Evolutionary conservation across 75 land plant species (phyloP).

Genomic region (Cryptomeria japonica): DNA sequence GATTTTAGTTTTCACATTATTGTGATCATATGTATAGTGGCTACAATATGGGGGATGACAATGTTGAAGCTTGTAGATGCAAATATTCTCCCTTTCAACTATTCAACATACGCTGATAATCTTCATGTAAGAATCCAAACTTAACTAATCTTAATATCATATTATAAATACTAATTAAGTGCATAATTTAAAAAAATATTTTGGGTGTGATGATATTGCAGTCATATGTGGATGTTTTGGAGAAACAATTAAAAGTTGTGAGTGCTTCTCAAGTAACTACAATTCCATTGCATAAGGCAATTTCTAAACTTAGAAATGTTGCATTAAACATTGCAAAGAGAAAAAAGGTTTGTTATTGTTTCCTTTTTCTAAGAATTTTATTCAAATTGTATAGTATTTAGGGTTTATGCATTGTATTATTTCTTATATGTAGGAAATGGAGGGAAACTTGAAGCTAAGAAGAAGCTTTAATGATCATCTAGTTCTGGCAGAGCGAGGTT

Average conservation of each 20-base stretch:
- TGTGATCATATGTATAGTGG: slow-evolving; percentile 15
- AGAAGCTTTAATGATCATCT: slow-evolving; percentile 72
- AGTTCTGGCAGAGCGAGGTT: slow-evolving; percentile 72
- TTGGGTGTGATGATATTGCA: neutral
- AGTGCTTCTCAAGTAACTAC: neutral
- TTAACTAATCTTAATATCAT: neutral
- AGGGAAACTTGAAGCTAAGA: slow-evolving; percentile 21
- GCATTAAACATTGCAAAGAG: slow-evolving; percentile 23
- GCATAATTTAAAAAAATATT: neutral
- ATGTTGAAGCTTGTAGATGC: slow-evolving; percentile 74
- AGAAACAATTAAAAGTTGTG: neutral
- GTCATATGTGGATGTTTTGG: neutral
- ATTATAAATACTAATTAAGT: neutral
- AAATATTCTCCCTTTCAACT: slow-evolving; percentile 65
- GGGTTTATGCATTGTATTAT: neutral
- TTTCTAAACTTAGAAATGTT: neutral
- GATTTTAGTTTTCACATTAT: neutral
- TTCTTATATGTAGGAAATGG: neutral
- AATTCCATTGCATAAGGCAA: neutral
- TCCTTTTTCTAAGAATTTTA: no score
- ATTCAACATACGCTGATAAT: slow-evolving; percentile 57
- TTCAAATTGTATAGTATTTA: neutral
- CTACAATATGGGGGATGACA: slow-evolving; percentile 71
- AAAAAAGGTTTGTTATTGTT: slow-evolving; percentile 7
- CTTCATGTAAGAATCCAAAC: slow-evolving; percentile 45